A percentile compares a stretch with the other conserved stretches of the same genome.
Evolutionary conservation across 768 basidiomycete species (phyloP).

Genomic region (Leccinum barrowsii): DNA sequence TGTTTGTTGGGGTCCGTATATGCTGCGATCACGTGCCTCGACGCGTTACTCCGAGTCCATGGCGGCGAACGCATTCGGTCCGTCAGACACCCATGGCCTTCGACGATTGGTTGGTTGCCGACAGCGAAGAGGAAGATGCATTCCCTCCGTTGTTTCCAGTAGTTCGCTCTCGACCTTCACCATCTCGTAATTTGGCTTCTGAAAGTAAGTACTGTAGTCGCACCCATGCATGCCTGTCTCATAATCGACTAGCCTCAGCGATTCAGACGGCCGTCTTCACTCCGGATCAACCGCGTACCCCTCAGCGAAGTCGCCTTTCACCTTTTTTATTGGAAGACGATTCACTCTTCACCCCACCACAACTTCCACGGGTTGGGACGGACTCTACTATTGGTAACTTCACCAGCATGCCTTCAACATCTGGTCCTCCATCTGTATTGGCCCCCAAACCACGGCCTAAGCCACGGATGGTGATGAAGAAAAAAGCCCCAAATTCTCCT

Average conservation of each 20-base stretch:
- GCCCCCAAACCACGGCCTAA: slow-evolving; percentile 26
- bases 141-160: neutral
- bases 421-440: neutral
- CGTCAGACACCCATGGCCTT: slow-evolving; percentile 12
- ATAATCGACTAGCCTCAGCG: slow-evolving; percentile 7
- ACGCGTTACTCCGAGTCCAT: neutral
- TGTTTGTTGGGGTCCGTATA: neutral
- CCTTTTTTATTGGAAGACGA: slow-evolving; percentile 2
- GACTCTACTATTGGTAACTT: slow-evolving; percentile 14
- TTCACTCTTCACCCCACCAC: slow-evolving; percentile 30
- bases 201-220: slow-evolving; percentile 11
- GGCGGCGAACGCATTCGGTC: neutral
- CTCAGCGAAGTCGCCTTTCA: slow-evolving; percentile 7
- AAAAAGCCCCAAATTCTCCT: slow-evolving; percentile 5
- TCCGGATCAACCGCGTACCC: slow-evolving; percentile 12
- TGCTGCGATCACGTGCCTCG: slow-evolving; percentile 27
- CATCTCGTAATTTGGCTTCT: neutral
- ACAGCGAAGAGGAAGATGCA: slow-evolving; percentile 41
- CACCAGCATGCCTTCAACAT: slow-evolving; percentile 10
- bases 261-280: slow-evolving; percentile 22
- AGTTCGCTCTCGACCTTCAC: neutral
- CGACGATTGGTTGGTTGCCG: slow-evolving; percentile 45
- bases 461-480: slow-evolving; percentile 30
- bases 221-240: neutral
- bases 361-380: slow-evolving; percentile 3